phyloP scores from a whole-genome alignment of 257 asterid genomes.

The Gentiana straminea region DNA sequence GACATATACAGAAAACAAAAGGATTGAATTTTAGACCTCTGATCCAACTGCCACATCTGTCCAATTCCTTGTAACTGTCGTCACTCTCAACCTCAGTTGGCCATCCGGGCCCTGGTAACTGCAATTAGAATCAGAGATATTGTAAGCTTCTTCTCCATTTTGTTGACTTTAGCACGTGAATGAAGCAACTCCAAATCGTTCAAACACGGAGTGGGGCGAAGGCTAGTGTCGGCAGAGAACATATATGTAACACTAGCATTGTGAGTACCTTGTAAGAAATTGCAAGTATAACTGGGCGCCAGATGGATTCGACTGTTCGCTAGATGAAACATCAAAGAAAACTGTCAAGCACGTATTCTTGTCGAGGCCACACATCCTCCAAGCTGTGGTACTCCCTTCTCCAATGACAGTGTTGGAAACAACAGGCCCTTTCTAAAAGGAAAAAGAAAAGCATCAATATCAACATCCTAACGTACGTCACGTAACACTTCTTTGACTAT shows the following conservation, averaged over 20 bases:
- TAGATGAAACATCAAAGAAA: slow-evolving; percentile 89
- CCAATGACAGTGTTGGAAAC: slow-evolving; percentile 78
- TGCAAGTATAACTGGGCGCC: slow-evolving; percentile 75
- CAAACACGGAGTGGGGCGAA: background rate
- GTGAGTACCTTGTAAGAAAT: slow-evolving; percentile 76
- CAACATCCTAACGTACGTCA: too few relatives aligned
- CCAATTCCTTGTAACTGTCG: slow-evolving; percentile 85
- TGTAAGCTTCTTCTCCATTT: background rate
- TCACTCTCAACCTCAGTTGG: slow-evolving; percentile 64
- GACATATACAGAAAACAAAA: background rate
- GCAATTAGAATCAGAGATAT: slow-evolving; percentile 19
- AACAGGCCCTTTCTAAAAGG: slow-evolving; percentile 93
- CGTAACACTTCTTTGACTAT: too few relatives aligned
- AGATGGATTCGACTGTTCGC: slow-evolving; percentile 82
- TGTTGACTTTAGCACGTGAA: slow-evolving; percentile 1
- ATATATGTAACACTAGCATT: background rate
- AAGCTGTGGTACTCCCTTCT: slow-evolving; percentile 91
- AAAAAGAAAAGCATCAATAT: too few relatives aligned
- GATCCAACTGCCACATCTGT: slow-evolving; percentile 58
- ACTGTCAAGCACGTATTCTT: slow-evolving; percentile 82
- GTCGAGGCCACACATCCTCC: slow-evolving; percentile 98
- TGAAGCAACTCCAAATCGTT: background rate
- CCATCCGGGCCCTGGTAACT: slow-evolving; percentile 87
- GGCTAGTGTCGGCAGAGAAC: background rate
- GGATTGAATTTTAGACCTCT: slow-evolving; percentile 39